Percentiles rank a stretch among this genome's conserved stretches.
Conservation (phyloP, 1,284 basidiomycete genomes). For the Ceratorhiza oryzae-sativae region DNA sequence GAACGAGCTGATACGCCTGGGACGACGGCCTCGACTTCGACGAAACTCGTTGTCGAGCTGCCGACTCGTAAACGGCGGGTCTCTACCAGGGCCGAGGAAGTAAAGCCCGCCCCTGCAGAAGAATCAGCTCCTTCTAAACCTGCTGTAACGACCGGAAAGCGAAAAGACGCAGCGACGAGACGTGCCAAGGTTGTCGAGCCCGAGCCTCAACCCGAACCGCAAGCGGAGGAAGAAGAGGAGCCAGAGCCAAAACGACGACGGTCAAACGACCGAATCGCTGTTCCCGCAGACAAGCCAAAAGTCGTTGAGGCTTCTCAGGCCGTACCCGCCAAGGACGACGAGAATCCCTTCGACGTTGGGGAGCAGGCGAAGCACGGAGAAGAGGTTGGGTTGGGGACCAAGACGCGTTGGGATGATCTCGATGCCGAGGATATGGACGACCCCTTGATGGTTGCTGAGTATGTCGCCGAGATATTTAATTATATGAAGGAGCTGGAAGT, state of each 20-base stretch:
- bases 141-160: slow-evolving; percentile 4
- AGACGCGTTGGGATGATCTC: slow-evolving; percentile 71
- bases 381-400: slow-evolving; percentile 9
- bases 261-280: slow-evolving; percentile 17
- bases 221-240: not conserved
- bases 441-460: slow-evolving; percentile 96
- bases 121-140: not conserved
- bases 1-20: not conserved
- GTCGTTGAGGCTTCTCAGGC: slow-evolving; percentile 22
- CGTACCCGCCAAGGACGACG: slow-evolving; percentile 10
- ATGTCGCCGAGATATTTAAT: slow-evolving; percentile 92
- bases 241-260: slow-evolving; percentile 12
- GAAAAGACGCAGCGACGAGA: not conserved
- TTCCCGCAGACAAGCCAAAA: not conserved
- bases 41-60: slow-evolving; percentile 25
- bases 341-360: slow-evolving; percentile 30
- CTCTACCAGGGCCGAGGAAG: not conserved
- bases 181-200: not conserved
- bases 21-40: slow-evolving; percentile 6
- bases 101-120: not conserved
- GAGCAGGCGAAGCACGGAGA: not conserved
- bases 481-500: slow-evolving; percentile 82
- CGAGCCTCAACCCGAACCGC: not conserved
- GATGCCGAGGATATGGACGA: slow-evolving; percentile 95
- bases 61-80: slow-evolving; percentile 18